These are phyloP conservation scores for Mucor circinelloides DNA, from an alignment of 371 early-diverging fungal species.

Conservation along the genomic window DNA sequence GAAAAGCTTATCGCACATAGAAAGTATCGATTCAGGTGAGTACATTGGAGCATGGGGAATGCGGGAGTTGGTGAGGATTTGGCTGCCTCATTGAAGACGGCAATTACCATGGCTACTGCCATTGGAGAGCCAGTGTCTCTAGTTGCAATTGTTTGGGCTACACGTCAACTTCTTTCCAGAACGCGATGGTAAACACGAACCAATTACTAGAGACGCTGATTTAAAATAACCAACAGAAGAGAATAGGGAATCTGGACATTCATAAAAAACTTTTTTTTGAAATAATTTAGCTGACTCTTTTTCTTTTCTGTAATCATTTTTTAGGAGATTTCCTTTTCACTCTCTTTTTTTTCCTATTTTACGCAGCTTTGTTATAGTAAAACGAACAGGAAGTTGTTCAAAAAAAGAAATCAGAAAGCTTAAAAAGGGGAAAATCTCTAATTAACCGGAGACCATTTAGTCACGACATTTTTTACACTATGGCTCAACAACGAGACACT, in stretches of 20 bases:
- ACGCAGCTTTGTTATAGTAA: background rate
- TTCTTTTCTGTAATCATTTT: background rate
- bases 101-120: background rate
- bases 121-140: background rate
- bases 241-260: slow-evolving; percentile 1
- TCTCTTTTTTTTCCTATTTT: background rate
- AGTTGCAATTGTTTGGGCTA: slow-evolving; percentile 2
- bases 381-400: background rate
- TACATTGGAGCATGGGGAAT: background rate
- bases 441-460: slow-evolving; percentile 10
- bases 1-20: background rate
- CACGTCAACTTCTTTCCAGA: slow-evolving; percentile 17
- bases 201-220: slow-evolving; percentile 13
- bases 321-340: slow-evolving; percentile 13
- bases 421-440: slow-evolving; percentile 11
- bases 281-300: background rate
- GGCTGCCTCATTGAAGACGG: background rate
- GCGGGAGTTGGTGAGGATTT: background rate
- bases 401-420: slow-evolving; percentile 1
- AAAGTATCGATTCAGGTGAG: background rate
- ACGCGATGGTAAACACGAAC: slow-evolving; percentile 22
- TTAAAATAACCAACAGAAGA: background rate
- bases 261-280: slow-evolving; percentile 7
- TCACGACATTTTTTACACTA: slow-evolving; percentile 8
- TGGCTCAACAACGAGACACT: slow-evolving; percentile 31